phyloP scores from a whole-genome alignment of 345 rosid species.

The Salix exigua region DNA sequence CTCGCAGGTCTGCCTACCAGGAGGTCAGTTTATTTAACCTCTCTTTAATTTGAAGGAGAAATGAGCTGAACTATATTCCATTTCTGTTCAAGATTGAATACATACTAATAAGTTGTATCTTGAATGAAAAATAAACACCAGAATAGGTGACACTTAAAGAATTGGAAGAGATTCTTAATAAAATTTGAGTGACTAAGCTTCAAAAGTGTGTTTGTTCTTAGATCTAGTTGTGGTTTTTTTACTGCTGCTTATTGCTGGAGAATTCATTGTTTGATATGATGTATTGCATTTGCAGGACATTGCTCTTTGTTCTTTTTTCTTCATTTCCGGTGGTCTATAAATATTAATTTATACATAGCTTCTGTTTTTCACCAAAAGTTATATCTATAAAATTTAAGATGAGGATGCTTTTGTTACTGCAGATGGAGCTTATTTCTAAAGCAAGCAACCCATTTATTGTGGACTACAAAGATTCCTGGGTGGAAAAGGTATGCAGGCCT shows the following conservation, averaged over 20 bases:
- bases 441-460: constrained; percentile 21
- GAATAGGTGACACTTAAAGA: background rate
- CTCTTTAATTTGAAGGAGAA: background rate
- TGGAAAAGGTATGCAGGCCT: constrained; percentile 66
- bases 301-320: background rate
- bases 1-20: constrained; percentile 93
- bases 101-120: background rate
- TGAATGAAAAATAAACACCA: background rate
- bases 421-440: constrained; percentile 96
- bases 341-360: background rate
- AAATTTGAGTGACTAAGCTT: no score
- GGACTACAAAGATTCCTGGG: constrained; percentile 89
- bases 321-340: background rate
- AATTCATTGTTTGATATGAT: background rate
- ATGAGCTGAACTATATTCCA: background rate
- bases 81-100: background rate
- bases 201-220: background rate
- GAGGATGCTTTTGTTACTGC: constrained; percentile 22
- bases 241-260: background rate
- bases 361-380: background rate
- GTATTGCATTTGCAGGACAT: background rate
- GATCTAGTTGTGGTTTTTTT: background rate
- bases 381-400: background rate
- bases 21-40: constrained; percentile 51
- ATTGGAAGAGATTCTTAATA: background rate